Conservation (phyloP, 106 monocot species). For the Chionographis japonica region DNA sequence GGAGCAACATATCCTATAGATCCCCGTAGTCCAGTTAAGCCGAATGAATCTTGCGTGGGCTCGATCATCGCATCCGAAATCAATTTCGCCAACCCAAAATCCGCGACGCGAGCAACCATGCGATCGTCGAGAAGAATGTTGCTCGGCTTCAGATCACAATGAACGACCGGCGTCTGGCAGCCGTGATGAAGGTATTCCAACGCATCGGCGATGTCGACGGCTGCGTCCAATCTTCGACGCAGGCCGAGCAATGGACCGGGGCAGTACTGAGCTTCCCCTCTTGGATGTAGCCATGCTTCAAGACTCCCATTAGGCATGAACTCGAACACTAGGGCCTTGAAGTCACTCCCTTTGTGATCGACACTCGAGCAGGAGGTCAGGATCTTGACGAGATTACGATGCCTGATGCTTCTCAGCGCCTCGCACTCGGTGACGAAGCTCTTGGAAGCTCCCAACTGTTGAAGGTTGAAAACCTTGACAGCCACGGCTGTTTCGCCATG, state of each 20-base stretch:
- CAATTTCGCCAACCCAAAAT: slow-evolving; percentile 30
- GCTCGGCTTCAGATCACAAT: neutral
- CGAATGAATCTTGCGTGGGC: neutral
- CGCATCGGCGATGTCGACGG: neutral
- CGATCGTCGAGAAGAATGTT: slow-evolving; percentile 25
- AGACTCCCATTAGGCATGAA: slow-evolving; percentile 7
- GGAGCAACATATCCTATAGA: slow-evolving; percentile 38
- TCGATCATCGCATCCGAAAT: neutral
- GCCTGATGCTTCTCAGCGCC: neutral
- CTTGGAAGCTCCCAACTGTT: neutral
- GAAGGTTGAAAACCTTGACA: neutral
- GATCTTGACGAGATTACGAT: slow-evolving; percentile 9
- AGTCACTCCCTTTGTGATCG: slow-evolving; percentile 3
- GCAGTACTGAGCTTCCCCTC: too few relatives aligned
- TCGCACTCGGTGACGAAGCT: slow-evolving; percentile 6
- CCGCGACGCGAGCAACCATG: slow-evolving; percentile 20
- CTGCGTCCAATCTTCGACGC: neutral
- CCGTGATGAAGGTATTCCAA: neutral
- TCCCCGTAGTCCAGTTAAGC: slow-evolving; percentile 13
- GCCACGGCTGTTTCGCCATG: too few relatives aligned
- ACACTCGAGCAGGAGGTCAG: neutral
- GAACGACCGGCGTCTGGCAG: too few relatives aligned
- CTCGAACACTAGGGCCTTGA: slow-evolving; percentile 12
- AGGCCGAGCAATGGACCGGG: too few relatives aligned
- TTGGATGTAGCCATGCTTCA: too few relatives aligned